These are phyloP conservation scores for Onygenales sp. DNA, from an alignment of 2,329 filamentous ascomycete species.

Conservation along the genomic window DNA sequence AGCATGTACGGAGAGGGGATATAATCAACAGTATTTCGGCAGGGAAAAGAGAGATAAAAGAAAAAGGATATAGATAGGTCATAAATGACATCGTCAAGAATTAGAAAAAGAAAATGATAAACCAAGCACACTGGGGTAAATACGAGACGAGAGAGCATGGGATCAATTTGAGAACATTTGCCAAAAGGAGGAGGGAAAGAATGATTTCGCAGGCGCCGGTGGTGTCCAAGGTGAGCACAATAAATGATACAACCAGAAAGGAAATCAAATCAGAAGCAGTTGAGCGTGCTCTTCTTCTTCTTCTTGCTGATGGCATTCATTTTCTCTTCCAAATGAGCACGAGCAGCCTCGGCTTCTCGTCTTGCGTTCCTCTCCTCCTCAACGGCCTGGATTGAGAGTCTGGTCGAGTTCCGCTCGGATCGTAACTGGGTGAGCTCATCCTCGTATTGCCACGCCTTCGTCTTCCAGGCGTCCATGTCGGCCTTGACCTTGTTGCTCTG, in stretches of 20 bases:
- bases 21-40: slow-evolving; percentile 4
- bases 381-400: slow-evolving; percentile 71
- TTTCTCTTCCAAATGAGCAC: slow-evolving; percentile 81
- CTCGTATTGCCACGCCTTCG: slow-evolving; percentile 70
- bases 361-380: slow-evolving; percentile 95
- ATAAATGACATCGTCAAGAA: slow-evolving; percentile 14
- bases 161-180: slow-evolving; percentile 3
- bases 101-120: neutral
- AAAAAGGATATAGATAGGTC: slow-evolving; percentile 4
- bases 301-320: slow-evolving; percentile 90
- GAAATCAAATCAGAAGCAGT: slow-evolving; percentile 64
- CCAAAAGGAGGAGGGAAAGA: neutral
- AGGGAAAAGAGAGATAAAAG: neutral
- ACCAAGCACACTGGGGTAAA: neutral
- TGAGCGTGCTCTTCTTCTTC: slow-evolving; percentile 89
- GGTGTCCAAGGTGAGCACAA: neutral
- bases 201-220: too few species aligned
- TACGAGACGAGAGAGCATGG: neutral
- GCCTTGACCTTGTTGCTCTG: slow-evolving; percentile 86
- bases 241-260: slow-evolving; percentile 7
- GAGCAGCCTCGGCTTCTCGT: slow-evolving; percentile 78
- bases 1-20: slow-evolving; percentile 5
- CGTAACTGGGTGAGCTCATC: slow-evolving; percentile 45
- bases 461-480: slow-evolving; percentile 84
- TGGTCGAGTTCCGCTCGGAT: slow-evolving; percentile 50